phyloP scores from a whole-genome alignment of 495 filamentous ascomycete species.

The Friedmanniomyces simplex region DNA sequence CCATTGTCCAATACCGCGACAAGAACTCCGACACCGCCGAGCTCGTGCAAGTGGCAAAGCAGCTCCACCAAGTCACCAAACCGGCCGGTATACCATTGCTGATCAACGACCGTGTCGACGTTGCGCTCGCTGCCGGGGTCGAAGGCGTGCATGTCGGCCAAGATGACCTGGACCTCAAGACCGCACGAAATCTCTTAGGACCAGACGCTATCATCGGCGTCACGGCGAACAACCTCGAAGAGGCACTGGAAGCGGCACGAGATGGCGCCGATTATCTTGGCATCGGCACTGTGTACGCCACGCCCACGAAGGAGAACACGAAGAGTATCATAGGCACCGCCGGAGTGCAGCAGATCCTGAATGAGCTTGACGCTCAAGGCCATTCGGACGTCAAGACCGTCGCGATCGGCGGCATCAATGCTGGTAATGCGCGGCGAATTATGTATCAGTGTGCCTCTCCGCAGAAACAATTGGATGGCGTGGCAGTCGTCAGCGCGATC shows the following conservation, averaged over 20 bases:
- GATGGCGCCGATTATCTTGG: constrained; percentile 76
- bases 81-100: constrained; percentile 66
- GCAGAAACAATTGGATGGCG: constrained; percentile 55
- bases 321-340: constrained; percentile 72
- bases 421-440: constrained; percentile 61
- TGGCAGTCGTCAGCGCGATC: constrained; percentile 86
- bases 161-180: constrained; percentile 69
- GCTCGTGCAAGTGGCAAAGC: constrained; percentile 58
- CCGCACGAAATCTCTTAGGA: constrained; percentile 64
- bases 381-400: constrained; percentile 40
- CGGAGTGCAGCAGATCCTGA: constrained; percentile 63
- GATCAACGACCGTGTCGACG: constrained; percentile 93
- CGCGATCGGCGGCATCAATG: constrained; percentile 82
- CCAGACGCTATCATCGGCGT: constrained; percentile 61
- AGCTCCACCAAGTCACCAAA: constrained; percentile 58
- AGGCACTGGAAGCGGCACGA: constrained; percentile 55
- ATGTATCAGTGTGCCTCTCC: constrained; percentile 50
- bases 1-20: constrained; percentile 81
- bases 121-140: constrained; percentile 72
- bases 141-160: constrained; percentile 93
- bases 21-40: constrained; percentile 69
- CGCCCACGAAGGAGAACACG: constrained; percentile 67
- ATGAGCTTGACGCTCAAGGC: constrained; percentile 39
- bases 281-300: constrained; percentile 54
- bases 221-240: constrained; percentile 54